These are phyloP conservation scores for Ogataea thermomethanolica DNA, from an alignment of 805 yeast genomes.

Conservation along the genomic window DNA sequence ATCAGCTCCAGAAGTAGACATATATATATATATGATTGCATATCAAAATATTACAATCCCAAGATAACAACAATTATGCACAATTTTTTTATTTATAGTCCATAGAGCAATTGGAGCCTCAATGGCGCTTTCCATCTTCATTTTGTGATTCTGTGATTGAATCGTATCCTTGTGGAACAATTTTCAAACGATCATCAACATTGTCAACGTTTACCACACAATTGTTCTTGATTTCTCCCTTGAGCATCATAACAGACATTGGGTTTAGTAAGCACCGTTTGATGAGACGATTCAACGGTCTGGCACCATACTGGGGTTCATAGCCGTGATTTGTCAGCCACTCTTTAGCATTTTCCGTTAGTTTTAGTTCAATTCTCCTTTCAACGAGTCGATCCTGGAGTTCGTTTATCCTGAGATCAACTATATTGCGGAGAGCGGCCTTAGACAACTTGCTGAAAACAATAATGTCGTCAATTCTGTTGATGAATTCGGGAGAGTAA, in stretches of 20 bases:
- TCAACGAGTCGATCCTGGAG: slow-evolving; percentile 74
- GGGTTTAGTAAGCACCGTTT: slow-evolving; percentile 86
- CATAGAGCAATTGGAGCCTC: no score
- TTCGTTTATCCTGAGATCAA: slow-evolving; percentile 80
- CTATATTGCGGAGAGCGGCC: slow-evolving; percentile 68
- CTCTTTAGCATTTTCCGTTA: slow-evolving; percentile 62
- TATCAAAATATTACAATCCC: no score
- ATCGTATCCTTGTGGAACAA: background rate
- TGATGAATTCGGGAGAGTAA: slow-evolving; percentile 94
- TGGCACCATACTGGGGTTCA: slow-evolving; percentile 90
- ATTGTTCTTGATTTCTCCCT: slow-evolving; percentile 66
- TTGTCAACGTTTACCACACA: slow-evolving; percentile 54
- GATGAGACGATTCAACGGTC: slow-evolving; percentile 89
- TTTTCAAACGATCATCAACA: slow-evolving; percentile 28
- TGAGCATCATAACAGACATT: slow-evolving; percentile 72
- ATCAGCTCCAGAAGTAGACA: no score
- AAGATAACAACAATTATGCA: no score
- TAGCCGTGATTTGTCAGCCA: slow-evolving; percentile 86
- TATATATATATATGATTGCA: no score
- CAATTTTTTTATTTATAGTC: no score
- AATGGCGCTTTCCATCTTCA: no score
- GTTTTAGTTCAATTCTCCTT: slow-evolving; percentile 60
- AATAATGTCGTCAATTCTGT: slow-evolving; percentile 89
- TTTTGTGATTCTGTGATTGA: no score
- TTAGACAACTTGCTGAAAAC: slow-evolving; percentile 89